Conservation (phyloP, 805 yeast species). For the Gaillardinia entomophila region DNA sequence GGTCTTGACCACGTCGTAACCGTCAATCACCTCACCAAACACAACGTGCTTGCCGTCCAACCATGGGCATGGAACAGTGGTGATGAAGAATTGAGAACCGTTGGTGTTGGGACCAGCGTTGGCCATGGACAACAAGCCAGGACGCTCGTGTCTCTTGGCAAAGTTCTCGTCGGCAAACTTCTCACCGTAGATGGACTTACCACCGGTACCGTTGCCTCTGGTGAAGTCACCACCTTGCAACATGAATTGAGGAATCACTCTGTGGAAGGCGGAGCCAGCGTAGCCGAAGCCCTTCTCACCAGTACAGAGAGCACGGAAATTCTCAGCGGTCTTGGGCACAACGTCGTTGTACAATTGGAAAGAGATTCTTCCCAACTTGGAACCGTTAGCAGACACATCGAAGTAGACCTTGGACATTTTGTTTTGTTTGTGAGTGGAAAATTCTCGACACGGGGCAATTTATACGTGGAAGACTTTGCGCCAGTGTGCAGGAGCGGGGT, state of each 20-base stretch:
- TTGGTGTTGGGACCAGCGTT: conserved; percentile 98
- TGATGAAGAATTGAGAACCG: conserved; percentile 95
- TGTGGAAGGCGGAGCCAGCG: conserved; percentile 86
- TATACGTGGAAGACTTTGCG: too few species aligned
- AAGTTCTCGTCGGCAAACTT: conserved; percentile 78
- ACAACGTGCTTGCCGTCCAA: conserved; percentile 94
- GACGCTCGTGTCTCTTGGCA: conserved; percentile 66
- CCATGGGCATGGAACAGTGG: conserved; percentile 85
- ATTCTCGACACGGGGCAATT: too few species aligned
- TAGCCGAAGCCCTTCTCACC: conserved; percentile 95
- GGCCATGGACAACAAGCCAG: conserved; percentile 92
- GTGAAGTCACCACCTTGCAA: conserved; percentile 68
- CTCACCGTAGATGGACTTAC: conserved; percentile 79
- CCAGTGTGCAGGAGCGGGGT: too few species aligned
- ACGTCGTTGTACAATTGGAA: conserved; percentile 87
- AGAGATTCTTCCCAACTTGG: conserved; percentile 67
- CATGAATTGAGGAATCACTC: conserved; percentile 96
- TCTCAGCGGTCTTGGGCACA: conserved; percentile 93
- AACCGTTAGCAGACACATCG: conserved; percentile 66
- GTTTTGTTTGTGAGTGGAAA: neutral
- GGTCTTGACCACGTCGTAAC: conserved; percentile 79
- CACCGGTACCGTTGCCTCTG: conserved; percentile 86
- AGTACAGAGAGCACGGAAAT: conserved; percentile 90
- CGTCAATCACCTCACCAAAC: conserved; percentile 87
- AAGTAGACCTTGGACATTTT: conserved; percentile 70